These are phyloP conservation scores for Elongisporangium anandrum DNA, from an alignment of 352 stramenopile genomes.

Conservation along the genomic window DNA sequence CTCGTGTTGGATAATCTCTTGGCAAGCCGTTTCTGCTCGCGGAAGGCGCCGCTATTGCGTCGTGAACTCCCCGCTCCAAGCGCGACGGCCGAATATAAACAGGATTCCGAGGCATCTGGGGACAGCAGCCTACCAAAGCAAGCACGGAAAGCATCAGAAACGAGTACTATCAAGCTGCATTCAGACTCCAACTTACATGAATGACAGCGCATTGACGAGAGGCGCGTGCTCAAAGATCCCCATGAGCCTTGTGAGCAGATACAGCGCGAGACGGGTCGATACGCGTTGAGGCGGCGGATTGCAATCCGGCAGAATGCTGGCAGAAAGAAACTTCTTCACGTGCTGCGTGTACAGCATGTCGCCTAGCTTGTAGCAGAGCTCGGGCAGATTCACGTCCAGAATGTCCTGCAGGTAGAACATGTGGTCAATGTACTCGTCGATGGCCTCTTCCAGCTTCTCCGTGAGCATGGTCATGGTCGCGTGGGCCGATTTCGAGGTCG, in stretches of 20 bases:
- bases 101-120: slow-evolving; percentile 49
- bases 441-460: slow-evolving; percentile 76
- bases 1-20: neutral
- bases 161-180: too few species aligned
- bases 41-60: neutral
- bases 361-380: slow-evolving; percentile 79
- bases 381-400: slow-evolving; percentile 75
- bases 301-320: slow-evolving; percentile 76
- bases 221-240: slow-evolving; percentile 77
- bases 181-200: slow-evolving; percentile 58
- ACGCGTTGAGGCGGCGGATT: slow-evolving; percentile 64
- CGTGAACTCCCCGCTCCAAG: slow-evolving; percentile 39
- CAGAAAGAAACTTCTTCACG: slow-evolving; percentile 59
- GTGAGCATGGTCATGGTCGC: slow-evolving; percentile 16
- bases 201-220: slow-evolving; percentile 72
- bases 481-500: slow-evolving; percentile 5
- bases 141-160: too few species aligned
- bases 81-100: slow-evolving; percentile 54
- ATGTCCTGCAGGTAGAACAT: slow-evolving; percentile 85
- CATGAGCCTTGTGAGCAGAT: slow-evolving; percentile 68
- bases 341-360: slow-evolving; percentile 69
- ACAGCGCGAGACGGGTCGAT: slow-evolving; percentile 71
- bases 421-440: slow-evolving; percentile 83
- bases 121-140: slow-evolving; percentile 38
- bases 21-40: neutral